Evolutionary conservation across 108 stramenopile species (phyloP).

Genomic region (Cylindrotheca fusiformis): DNA sequence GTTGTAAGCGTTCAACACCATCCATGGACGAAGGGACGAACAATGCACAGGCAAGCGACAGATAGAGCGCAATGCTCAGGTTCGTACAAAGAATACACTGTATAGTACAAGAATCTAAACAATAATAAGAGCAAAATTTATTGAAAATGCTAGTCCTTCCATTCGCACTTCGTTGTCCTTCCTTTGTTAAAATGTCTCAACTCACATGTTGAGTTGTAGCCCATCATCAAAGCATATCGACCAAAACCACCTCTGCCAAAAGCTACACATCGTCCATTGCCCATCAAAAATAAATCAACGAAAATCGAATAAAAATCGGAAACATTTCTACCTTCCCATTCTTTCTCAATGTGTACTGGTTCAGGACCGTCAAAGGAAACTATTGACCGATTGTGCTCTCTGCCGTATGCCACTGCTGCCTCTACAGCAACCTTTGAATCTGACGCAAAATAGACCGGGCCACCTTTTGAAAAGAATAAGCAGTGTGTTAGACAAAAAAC

Average conservation of each 20-base stretch:
- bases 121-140: no score
- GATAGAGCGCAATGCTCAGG: no score
- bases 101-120: no score
- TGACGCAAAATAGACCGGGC: conserved; percentile 37
- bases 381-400: conserved; percentile 4
- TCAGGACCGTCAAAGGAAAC: conserved; percentile 12
- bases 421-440: conserved; percentile 26
- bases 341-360: conserved; percentile 11
- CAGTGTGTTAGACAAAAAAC: background rate
- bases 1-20: no score
- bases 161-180: background rate
- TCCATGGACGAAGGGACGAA: no score
- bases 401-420: conserved; percentile 1
- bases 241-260: conserved; percentile 38
- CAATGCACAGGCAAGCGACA: no score
- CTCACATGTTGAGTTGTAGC: conserved; percentile 30
- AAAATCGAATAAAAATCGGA: conserved; percentile 36
- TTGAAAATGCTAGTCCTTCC: background rate
- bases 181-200: background rate
- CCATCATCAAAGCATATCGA: conserved; percentile 23
- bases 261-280: conserved; percentile 17
- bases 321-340: conserved; percentile 1
- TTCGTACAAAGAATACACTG: no score
- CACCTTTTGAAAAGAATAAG: no score
- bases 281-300: conserved; percentile 44